Evolutionary conservation across 441 rosid species (phyloP).

Genomic region (Biscutella laevigata): DNA sequence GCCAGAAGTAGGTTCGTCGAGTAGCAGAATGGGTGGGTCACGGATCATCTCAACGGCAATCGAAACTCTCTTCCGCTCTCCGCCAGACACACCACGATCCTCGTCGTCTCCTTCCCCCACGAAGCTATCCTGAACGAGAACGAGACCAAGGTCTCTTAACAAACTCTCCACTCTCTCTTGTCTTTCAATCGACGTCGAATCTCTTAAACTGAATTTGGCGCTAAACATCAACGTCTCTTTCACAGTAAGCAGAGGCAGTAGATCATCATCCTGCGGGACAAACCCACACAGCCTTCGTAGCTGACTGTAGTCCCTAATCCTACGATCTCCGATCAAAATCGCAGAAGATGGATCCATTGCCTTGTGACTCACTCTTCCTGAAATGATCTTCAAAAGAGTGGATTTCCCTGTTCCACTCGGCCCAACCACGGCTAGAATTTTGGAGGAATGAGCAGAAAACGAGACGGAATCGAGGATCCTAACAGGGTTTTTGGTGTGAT

Average conservation of each 20-base stretch:
- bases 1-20: slow-evolving; percentile 71
- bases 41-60: slow-evolving; percentile 62
- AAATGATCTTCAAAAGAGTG: slow-evolving; percentile 42
- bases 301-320: slow-evolving; percentile 32
- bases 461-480: slow-evolving; percentile 59
- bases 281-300: slow-evolving; percentile 49
- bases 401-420: slow-evolving; percentile 69
- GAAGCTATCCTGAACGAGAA: slow-evolving; percentile 39
- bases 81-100: slow-evolving; percentile 55
- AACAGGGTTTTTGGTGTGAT: slow-evolving; percentile 5
- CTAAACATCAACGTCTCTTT: slow-evolving; percentile 53
- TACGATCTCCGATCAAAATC: slow-evolving; percentile 27
- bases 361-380: slow-evolving; percentile 43
- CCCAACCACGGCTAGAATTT: slow-evolving; percentile 52
- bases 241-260: slow-evolving; percentile 53
- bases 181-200: slow-evolving; percentile 25
- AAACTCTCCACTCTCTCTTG: slow-evolving; percentile 44
- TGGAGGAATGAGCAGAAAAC: slow-evolving; percentile 39
- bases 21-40: slow-evolving; percentile 47
- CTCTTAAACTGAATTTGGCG: slow-evolving; percentile 51
- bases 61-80: slow-evolving; percentile 57
- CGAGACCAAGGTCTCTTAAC: slow-evolving; percentile 41
- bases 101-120: slow-evolving; percentile 62
- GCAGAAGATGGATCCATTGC: slow-evolving; percentile 34
- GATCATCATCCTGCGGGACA: slow-evolving; percentile 57